A percentile compares a stretch with the other conserved stretches of the same genome.
These are phyloP conservation scores for Ascochyta fabae DNA, from an alignment of 2,329 filamentous ascomycete genomes.

Conservation along the genomic window DNA sequence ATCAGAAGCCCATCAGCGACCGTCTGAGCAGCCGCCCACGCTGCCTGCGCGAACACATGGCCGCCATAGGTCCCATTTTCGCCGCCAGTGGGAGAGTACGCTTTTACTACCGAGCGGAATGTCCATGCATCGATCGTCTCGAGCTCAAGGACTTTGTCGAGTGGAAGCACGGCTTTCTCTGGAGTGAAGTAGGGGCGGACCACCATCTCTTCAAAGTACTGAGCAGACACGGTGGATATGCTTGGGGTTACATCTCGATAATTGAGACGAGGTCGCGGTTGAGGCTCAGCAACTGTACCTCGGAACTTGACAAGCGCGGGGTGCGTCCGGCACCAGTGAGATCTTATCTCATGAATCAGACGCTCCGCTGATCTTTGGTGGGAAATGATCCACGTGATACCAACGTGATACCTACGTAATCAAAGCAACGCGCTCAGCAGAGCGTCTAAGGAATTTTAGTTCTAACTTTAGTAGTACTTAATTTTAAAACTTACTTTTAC, in stretches of 20 bases:
- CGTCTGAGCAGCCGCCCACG: slow-evolving; percentile 63
- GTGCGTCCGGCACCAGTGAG: slow-evolving; percentile 1
- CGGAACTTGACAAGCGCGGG: slow-evolving; percentile 14
- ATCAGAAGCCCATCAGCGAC: slow-evolving; percentile 58
- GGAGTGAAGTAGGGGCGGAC: slow-evolving; percentile 37
- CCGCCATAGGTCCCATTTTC: slow-evolving; percentile 59
- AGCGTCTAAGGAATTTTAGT: too few relatives aligned
- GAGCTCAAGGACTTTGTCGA: slow-evolving; percentile 51
- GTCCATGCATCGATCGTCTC: slow-evolving; percentile 51
- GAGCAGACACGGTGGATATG: not conserved
- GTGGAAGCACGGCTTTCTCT: slow-evolving; percentile 41
- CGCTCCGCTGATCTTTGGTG: too few relatives aligned
- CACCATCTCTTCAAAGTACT: slow-evolving; percentile 24
- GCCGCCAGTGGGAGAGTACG: slow-evolving; percentile 53
- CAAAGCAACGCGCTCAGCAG: too few relatives aligned
- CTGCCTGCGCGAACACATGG: slow-evolving; percentile 64
- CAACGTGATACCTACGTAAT: too few relatives aligned
- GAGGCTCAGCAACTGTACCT: slow-evolving; percentile 13
- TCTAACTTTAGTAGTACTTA: too few relatives aligned
- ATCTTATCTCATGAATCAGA: too few relatives aligned
- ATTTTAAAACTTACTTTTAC: too few relatives aligned
- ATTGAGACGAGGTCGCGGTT: not conserved
- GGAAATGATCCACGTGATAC: too few relatives aligned
- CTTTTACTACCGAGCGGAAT: slow-evolving; percentile 49
- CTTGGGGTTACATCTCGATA: not conserved